Evolutionary conservation across 169 alveolate genomes (phyloP), one percentile per base, ranked within the genome.

Genomic region (Ichthyophthirius multifiliis): DNA sequence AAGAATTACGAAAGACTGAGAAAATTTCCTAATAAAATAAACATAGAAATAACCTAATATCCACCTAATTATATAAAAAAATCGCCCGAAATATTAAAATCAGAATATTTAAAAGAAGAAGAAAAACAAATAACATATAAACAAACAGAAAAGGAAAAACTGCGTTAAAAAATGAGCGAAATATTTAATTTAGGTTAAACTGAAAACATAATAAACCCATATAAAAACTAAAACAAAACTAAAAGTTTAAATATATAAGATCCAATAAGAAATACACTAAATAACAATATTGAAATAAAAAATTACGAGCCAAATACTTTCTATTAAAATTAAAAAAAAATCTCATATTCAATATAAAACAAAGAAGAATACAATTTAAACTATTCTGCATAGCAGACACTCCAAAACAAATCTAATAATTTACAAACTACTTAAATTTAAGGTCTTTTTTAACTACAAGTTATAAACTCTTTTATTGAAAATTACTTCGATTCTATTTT

Each of bases 231-330:
- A 31, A 23, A 35, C 64, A 62, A 43, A 16, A 77, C 12, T 55
- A 77, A 37, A 27, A 43, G 44, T 34, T 20, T 55, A 55, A 55
- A 27, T 34, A 55, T 23, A 27, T 20, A 76, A 39, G 47, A 65
- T 4, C 47, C 39, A 64, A n/a, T 74, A 32, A 45, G 32, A 34
- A 41, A 44, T 7, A 63, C 82, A 35, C 18, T 82, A 37, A 82
- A 71, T 39, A 83, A 76, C 71, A 55, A 67, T 55, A 46, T 76
- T 0, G 82, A 76, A 67, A 64, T 76, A 39, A 71, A 76, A 44
- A 41, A 83, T 31, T 48, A 76, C 35, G 74, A 74, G 27, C 6
- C 71, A 43, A 73, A 65, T 15, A 30, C 20, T 43, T 5, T n/a
- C n/a, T n/a, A 76, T 43, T 18, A 45, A 43, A 67, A 76, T 31